These are phyloP conservation scores for Entomortierella chlamydospora DNA, from an alignment of 192 early-diverging fungal genomes.

Conservation along the genomic window DNA sequence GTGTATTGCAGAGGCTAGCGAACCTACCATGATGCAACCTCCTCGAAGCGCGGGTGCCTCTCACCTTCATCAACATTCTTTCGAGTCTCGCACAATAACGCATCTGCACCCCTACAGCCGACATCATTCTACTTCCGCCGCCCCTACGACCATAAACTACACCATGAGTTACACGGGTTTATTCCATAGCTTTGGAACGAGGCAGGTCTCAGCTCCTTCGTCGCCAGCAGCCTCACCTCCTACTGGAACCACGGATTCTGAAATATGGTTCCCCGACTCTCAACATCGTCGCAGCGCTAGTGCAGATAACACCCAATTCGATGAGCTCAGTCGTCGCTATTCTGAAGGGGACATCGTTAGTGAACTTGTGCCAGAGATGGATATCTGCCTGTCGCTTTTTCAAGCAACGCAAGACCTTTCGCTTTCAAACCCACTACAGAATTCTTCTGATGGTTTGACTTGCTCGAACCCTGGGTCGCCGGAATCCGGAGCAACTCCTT, in stretches of 20 bases:
- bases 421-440: not conserved
- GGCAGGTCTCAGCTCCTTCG: constrained; percentile 24
- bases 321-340: constrained; percentile 28
- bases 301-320: not conserved
- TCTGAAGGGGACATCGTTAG: constrained; percentile 36
- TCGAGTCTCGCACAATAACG: constrained; percentile 8
- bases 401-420: not conserved
- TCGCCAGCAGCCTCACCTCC: constrained; percentile 9
- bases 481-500: not conserved
- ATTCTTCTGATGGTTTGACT: not conserved
- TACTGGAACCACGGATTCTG: not conserved
- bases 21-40: not conserved
- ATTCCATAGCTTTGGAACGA: not conserved
- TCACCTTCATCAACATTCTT: not conserved
- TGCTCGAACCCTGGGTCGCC: not conserved
- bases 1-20: not conserved
- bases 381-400: not conserved
- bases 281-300: constrained; percentile 33
- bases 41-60: not conserved
- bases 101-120: no score
- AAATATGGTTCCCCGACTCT: not conserved
- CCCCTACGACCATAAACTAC: no score
- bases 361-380: constrained; percentile 13
- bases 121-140: no score
- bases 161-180: not conserved